A percentile compares a stretch with the other conserved stretches of the same genome.
Conservation (phyloP, 1,139 yeast species). For the Lodderomyces jiufengensis region DNA sequence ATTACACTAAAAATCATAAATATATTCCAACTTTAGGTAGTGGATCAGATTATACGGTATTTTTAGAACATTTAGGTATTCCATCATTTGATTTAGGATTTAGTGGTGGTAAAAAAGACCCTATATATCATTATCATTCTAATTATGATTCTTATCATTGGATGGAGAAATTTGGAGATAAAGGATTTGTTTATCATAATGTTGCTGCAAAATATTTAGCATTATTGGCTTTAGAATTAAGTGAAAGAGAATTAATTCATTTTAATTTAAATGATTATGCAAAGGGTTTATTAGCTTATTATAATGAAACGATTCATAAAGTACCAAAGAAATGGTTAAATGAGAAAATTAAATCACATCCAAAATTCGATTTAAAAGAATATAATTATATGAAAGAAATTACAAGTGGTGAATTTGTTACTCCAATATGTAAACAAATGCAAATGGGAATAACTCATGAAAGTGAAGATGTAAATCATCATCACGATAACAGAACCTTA, state of each 20-base stretch:
- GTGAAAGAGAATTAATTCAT: constrained; percentile 52
- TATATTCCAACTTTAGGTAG: constrained; percentile 37
- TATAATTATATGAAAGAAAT: constrained; percentile 19
- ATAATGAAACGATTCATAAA: constrained; percentile 22
- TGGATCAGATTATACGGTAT: constrained; percentile 47
- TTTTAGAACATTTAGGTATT: constrained; percentile 46
- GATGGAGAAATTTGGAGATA: constrained; percentile 55
- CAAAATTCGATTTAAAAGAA: constrained; percentile 17
- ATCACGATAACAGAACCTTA: constrained; percentile 21
- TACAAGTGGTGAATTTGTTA: constrained; percentile 23
- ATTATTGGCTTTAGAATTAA: constrained; percentile 46
- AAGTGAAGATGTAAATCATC: constrained; percentile 1
- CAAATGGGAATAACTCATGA: constrained; percentile 12
- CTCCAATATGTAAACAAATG: constrained; percentile 9
- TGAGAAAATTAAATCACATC: constrained; percentile 14
- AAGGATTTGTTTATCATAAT: constrained; percentile 51
- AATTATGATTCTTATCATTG: constrained; percentile 56
- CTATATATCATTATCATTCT: constrained; percentile 57
- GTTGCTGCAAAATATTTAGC: constrained; percentile 59
- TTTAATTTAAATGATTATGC: constrained; percentile 38
- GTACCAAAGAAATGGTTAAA: constrained; percentile 35
- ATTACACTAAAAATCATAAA: constrained; percentile 38
- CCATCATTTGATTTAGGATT: constrained; percentile 42
- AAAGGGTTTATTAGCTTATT: constrained; percentile 28
- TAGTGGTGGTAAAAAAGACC: constrained; percentile 28